A percentile compares a stretch with the other conserved stretches of the same genome.
Conservation (phyloP, 2,329 filamentous ascomycete species). For the Colletotrichum tabaci region DNA sequence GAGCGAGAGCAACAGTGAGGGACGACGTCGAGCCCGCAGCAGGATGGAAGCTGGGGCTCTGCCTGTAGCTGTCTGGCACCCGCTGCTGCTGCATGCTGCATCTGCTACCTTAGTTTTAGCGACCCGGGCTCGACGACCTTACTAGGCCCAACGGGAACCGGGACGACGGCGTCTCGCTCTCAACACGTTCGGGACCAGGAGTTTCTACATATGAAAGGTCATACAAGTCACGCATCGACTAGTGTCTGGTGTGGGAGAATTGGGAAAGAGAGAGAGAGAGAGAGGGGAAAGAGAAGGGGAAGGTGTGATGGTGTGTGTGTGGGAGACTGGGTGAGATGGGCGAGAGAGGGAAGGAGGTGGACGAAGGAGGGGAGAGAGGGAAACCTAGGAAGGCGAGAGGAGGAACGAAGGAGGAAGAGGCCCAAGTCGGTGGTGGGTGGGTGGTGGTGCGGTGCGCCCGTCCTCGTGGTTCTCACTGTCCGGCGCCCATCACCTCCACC, state of each 20-base stretch:
- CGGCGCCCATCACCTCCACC: conserved; percentile 7
- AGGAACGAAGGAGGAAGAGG: background rate
- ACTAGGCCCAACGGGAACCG: conserved; percentile 17
- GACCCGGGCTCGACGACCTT: conserved; percentile 9
- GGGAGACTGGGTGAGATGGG: background rate
- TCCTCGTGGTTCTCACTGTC: conserved; percentile 15
- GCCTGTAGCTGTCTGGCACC: conserved; percentile 4
- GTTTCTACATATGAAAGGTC: background rate
- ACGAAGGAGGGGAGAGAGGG: background rate
- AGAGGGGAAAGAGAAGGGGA: background rate
- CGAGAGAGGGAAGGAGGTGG: background rate
- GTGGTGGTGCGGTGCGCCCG: conserved; percentile 3
- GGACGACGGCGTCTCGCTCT: background rate
- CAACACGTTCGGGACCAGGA: background rate
- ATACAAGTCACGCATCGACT: background rate
- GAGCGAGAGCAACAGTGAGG: background rate
- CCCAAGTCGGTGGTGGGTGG: background rate
- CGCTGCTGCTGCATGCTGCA: conserved; percentile 6
- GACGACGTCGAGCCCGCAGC: conserved; percentile 3
- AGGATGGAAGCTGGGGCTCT: conserved; percentile 30
- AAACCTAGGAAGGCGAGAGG: background rate
- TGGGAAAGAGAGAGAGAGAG: background rate
- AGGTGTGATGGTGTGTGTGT: background rate
- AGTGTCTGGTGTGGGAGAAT: background rate
- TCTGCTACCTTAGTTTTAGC: conserved; percentile 3